phyloP scores from a whole-genome alignment of 441 rosid species.

The Aquilaria agallochum region DNA sequence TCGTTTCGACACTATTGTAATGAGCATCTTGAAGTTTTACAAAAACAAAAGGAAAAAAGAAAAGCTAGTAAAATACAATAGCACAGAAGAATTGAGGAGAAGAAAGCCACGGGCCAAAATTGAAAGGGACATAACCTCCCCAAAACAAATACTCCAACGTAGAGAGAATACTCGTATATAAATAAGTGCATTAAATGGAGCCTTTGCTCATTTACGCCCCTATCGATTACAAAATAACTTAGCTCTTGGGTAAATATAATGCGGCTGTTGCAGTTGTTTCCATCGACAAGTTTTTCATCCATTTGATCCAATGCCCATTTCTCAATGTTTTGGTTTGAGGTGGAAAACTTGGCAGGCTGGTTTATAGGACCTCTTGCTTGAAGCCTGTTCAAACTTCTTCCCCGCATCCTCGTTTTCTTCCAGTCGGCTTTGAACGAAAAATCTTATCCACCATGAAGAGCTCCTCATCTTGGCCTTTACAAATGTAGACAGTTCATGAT shows the following conservation, averaged over 20 bases:
- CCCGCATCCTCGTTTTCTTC: slow-evolving; percentile 42
- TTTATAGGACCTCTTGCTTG: slow-evolving; percentile 34
- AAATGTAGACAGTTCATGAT: slow-evolving; percentile 3
- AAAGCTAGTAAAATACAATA: no score
- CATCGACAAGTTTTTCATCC: neutral
- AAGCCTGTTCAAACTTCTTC: slow-evolving; percentile 49
- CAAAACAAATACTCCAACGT: no score
- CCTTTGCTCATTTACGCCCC: no score
- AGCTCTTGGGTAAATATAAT: slow-evolving; percentile 18
- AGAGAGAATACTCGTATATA: no score
- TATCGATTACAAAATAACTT: slow-evolving; percentile 8
- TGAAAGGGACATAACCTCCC: no score
- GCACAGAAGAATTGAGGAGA: no score
- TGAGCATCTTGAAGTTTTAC: no score
- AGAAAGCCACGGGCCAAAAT: no score
- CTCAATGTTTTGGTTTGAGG: slow-evolving; percentile 31
- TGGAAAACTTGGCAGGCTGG: slow-evolving; percentile 56
- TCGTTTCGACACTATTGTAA: no score
- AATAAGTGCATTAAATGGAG: no score
- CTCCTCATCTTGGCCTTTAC: slow-evolving; percentile 50
- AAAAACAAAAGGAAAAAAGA: no score
- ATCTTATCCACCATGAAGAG: slow-evolving; percentile 52
- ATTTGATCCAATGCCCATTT: slow-evolving; percentile 6
- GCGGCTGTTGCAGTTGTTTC: slow-evolving; percentile 6
- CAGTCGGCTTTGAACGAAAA: slow-evolving; percentile 33